Conservation (phyloP, 192 early-diverging fungal genomes). For the Dimargaris cristalligena region DNA sequence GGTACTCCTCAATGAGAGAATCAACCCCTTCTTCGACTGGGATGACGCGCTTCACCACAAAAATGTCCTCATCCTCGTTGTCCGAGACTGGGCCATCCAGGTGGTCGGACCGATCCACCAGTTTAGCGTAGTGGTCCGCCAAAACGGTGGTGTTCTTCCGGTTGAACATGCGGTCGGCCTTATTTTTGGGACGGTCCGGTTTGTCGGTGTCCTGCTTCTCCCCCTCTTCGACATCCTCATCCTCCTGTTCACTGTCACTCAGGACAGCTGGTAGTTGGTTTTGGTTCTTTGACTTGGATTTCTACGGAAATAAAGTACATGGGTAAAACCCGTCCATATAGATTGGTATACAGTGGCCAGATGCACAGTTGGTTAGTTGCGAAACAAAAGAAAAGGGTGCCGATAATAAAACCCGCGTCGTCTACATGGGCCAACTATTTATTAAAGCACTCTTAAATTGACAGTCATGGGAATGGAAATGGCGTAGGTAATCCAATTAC, state of each 20-base stretch:
- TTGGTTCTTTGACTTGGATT: constrained; percentile 48
- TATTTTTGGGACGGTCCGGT: constrained; percentile 40
- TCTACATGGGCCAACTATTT: constrained; percentile 1
- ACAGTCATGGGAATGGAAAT: not conserved
- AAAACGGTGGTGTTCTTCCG: constrained; percentile 82
- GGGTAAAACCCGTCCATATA: not conserved
- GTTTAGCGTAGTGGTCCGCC: constrained; percentile 77
- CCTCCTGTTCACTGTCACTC: constrained; percentile 20
- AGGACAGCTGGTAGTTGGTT: constrained; percentile 21
- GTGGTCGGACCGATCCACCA: constrained; percentile 44
- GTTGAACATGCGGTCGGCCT: constrained; percentile 83
- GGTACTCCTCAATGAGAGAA: constrained; percentile 20
- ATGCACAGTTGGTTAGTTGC: too few species aligned
- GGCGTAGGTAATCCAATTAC: constrained; percentile 7
- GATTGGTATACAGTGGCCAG: not conserved
- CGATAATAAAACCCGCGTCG: not conserved
- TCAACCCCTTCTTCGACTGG: constrained; percentile 43
- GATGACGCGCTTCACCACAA: constrained; percentile 66
- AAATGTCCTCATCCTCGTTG: constrained; percentile 61
- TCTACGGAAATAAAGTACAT: constrained; percentile 16
- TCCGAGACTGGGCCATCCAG: constrained; percentile 14
- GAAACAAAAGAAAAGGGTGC: not conserved
- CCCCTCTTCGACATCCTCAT: too few species aligned
- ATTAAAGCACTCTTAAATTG: not conserved
- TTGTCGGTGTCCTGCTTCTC: constrained; percentile 16